Percentiles rank a stretch among this genome's conserved stretches.
Conservation (phyloP, 208 protist species). For the Trypanosoma mega region DNA sequence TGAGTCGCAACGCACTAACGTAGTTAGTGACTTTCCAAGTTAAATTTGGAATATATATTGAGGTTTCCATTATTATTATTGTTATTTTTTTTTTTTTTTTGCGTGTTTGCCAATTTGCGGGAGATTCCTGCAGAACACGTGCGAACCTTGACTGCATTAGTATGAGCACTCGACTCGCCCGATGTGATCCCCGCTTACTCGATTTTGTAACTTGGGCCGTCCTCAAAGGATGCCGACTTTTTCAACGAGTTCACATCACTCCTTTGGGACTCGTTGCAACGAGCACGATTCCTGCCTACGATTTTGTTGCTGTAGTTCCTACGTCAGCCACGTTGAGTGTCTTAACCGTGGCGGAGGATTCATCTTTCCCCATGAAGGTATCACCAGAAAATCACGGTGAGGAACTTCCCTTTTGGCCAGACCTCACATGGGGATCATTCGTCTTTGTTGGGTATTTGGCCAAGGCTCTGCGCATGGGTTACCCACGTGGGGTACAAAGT, state of each 20-base stretch:
- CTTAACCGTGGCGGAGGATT: conserved; percentile 56
- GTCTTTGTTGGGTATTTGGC: conserved; percentile 71
- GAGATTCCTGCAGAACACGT: neutral
- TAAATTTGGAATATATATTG: too few relatives aligned
- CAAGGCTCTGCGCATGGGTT: conserved; percentile 58
- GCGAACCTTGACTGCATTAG: neutral
- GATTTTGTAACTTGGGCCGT: conserved; percentile 91
- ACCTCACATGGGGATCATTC: conserved; percentile 77
- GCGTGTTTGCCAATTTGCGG: too few relatives aligned
- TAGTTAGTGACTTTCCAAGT: too few relatives aligned
- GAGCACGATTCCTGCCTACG: conserved; percentile 77
- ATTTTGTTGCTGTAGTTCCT: conserved; percentile 85
- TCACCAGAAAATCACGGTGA: conserved; percentile 62
- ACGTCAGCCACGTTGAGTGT: conserved; percentile 76
- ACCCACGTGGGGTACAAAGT: conserved; percentile 70
- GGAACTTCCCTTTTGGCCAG: conserved; percentile 73
- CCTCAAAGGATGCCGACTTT: conserved; percentile 81
- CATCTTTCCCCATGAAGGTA: conserved; percentile 63
- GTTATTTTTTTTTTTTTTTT: too few relatives aligned
- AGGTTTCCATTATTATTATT: too few relatives aligned
- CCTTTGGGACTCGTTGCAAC: conserved; percentile 72
- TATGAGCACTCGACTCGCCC: conserved; percentile 56
- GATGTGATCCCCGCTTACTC: conserved; percentile 81
- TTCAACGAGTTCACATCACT: conserved; percentile 84
- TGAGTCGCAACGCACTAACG: too few relatives aligned